A percentile compares a stretch with the other conserved stretches of the same genome.
phyloP scores from a whole-genome alignment of 495 filamentous ascomycete species.

The Melanomma pulvis-pyrius region DNA sequence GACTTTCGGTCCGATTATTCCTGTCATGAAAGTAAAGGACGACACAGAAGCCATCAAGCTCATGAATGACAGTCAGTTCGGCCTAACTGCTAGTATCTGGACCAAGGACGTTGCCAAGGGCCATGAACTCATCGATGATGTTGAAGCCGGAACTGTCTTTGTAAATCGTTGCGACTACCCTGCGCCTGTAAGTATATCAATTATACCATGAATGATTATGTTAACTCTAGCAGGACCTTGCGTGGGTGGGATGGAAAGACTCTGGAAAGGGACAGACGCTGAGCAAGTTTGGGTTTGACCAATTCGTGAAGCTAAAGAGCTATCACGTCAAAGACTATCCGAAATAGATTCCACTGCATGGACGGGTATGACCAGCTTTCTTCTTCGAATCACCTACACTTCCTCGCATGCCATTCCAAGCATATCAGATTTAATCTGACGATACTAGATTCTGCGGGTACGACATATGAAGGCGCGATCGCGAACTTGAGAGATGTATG shows the following conservation, averaged over 20 bases:
- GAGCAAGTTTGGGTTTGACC: conserved; percentile 88
- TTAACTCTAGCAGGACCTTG: conserved; percentile 69
- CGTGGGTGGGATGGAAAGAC: conserved; percentile 98
- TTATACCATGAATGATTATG: neutral
- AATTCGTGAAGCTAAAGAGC: conserved; percentile 95
- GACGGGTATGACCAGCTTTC: conserved; percentile 9
- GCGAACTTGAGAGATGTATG: neutral
- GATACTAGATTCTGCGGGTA: neutral
- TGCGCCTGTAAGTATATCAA: conserved; percentile 69
- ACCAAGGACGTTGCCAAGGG: conserved; percentile 82
- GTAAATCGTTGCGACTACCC: conserved; percentile 95
- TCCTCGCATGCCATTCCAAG: neutral
- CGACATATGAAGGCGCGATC: neutral
- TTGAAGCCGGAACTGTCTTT: conserved; percentile 95
- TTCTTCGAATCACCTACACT: neutral
- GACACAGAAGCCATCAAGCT: conserved; percentile 80
- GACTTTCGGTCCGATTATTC: conserved; percentile 93
- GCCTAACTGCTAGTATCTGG: conserved; percentile 97
- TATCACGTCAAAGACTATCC: conserved; percentile 91
- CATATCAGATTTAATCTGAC: neutral
- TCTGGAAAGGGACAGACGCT: conserved; percentile 89
- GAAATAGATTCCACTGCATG: conserved; percentile 49
- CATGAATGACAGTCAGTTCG: conserved; percentile 96
- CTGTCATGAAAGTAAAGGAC: conserved; percentile 84
- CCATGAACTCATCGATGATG: conserved; percentile 73